Evolutionary conservation across 2,329 filamentous ascomycete genomes (phyloP).

Genomic region (Alternaria rosae): DNA sequence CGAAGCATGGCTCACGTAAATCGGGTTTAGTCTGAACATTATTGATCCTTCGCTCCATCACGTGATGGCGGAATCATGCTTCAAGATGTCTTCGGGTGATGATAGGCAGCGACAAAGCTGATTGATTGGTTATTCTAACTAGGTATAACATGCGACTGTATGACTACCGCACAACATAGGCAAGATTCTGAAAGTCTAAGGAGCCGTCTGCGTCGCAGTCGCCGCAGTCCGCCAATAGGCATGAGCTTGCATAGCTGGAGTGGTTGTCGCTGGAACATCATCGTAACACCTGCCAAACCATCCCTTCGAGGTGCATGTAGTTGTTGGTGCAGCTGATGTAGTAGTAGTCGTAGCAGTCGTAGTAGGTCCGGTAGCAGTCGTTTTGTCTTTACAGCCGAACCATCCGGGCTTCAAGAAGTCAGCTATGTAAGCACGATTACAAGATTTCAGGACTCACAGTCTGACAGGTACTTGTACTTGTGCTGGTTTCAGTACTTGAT

Average conservation of each 20-base stretch:
- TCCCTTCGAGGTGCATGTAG: conserved; percentile 44
- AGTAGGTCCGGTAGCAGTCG: conserved; percentile 19
- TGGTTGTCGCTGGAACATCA: conserved; percentile 32
- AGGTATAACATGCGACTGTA: neutral
- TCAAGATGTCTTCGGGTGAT: neutral
- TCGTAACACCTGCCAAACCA: conserved; percentile 49
- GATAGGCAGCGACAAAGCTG: neutral
- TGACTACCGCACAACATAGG: neutral
- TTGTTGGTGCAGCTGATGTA: conserved; percentile 30
- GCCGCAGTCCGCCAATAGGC: conserved; percentile 35
- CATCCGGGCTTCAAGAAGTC: conserved; percentile 39
- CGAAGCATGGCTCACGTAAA: neutral
- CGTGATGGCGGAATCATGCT: neutral
- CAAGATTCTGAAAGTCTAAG: neutral
- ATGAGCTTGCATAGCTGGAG: conserved; percentile 34
- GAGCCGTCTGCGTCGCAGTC: conserved; percentile 33
- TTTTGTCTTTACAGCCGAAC: conserved; percentile 49
- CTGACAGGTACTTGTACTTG: conserved; percentile 44
- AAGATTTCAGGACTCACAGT: conserved; percentile 30
- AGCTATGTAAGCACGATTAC: conserved; percentile 1
- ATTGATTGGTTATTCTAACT: neutral
- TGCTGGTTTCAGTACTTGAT: conserved; percentile 31
- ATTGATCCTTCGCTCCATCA: neutral
- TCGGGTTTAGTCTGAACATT: conserved; percentile 2
- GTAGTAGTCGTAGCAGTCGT: conserved; percentile 29